Base-by-base conservation (phyloP, 352 stramenopile species). In the Pythium volutum region DNA sequence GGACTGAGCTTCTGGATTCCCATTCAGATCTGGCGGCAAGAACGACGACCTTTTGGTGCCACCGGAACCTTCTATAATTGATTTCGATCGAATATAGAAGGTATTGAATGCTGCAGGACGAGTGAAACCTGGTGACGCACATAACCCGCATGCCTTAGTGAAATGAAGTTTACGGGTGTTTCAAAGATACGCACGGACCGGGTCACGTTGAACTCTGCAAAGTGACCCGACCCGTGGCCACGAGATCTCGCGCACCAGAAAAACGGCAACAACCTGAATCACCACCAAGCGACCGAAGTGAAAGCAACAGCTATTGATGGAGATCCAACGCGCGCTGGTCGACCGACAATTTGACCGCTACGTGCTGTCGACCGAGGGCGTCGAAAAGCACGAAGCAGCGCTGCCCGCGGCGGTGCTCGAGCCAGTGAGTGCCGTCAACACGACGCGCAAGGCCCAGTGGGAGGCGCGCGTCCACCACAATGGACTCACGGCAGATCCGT, bases 311-410 rank as follows among this genome's bases (percentile, higher is more conserved):
- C 20, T 14, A 8, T 36, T 36, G 4, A 91, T 94, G 85, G 57
- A 90, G 53, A 71, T 89, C 55, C 59, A 88, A 50, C 77, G 75
- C 58, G 62, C 73, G 49, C 70, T 89, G 45, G 62, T 91, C n/a
- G 83, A 92, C 69, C 80, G 84, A 53, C 69, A 89, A 56, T 94
- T 94, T 53, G 82, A 92, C 55, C 72, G 79, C 55, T 92, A 94
- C 66, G 79, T 83, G 53, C 67, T 94, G 41, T 73, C 73, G 27
- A 53, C 61, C 0, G 58, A 76, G 27, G 74, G 67, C 8, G 25
- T 83, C 36, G 47, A 67, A 3, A 76, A 75, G 50, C 61, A 59
- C n/a, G 48, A 69, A 4, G 54, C 47, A 18, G 33, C 62, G 16
- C 64, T 94, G 1, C 41, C 71, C 15, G 41, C 64, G 14, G 50